Conservation (phyloP, 78 protist species). For the Emiliania huxleyi region DNA sequence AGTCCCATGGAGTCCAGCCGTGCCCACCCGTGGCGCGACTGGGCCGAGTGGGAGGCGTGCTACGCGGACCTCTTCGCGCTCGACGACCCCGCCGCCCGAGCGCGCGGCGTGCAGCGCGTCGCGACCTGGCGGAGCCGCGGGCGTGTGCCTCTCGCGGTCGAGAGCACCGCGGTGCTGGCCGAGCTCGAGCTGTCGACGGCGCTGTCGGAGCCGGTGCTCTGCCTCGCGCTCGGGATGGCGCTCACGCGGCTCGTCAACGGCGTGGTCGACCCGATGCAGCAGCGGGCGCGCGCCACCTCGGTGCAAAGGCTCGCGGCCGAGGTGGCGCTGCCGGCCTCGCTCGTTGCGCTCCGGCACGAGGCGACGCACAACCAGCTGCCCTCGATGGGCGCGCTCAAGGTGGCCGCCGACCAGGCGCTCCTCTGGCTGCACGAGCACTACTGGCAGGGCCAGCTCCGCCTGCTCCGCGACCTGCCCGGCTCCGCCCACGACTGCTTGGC, state of each 20-base stretch:
- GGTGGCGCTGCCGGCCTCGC: background rate
- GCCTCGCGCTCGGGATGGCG: background rate
- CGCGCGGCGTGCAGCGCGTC: background rate
- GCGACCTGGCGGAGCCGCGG: background rate
- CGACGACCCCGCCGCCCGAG: background rate
- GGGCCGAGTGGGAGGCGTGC: background rate
- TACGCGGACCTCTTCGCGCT: background rate
- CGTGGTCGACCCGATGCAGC: background rate
- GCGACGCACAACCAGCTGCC: constrained; percentile 26
- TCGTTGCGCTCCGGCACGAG: constrained; percentile 32
- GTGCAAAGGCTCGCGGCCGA: background rate
- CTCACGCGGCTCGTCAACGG: constrained; percentile 2
- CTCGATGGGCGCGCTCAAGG: background rate
- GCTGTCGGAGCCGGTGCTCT: background rate
- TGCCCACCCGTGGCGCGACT: background rate
- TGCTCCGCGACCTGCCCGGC: background rate
- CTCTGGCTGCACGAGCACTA: background rate
- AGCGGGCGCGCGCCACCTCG: background rate
- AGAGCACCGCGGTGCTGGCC: background rate
- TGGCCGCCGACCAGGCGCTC: background rate
- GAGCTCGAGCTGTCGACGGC: background rate
- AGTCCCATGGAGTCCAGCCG: no score
- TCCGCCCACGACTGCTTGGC: background rate
- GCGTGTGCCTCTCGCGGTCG: constrained; percentile 14
- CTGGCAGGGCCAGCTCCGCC: background rate